Evolutionary conservation across 169 alveolate genomes (phyloP), one percentile per base, ranked within the genome.

Genomic region (Plasmodium chabaudi): DNA sequence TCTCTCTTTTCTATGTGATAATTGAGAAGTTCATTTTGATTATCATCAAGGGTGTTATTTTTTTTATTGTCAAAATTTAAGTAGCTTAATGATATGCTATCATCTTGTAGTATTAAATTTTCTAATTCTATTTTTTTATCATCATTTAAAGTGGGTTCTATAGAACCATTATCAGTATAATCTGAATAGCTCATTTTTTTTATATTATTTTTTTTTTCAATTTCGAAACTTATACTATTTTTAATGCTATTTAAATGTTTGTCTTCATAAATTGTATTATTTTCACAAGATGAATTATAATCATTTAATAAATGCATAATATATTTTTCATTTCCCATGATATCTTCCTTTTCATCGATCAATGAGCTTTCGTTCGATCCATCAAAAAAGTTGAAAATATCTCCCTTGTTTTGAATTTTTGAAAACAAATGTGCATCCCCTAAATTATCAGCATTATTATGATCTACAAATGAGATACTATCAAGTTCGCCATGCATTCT

Each of bases 261-360:
- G 7, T 75, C 88, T 15, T 75, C 88, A 64, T 65, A 51, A 0
- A 75, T 6, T 23, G 56, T 57, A 25, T 75, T 75, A n/a, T 64
- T 69, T 42, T 75, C 61, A 51, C 56, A 75, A 49, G 88, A 75
- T 0, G 65, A 42, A 42, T 75, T 75, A 17, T 75, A 63, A 17
- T 75, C 88, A 75, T 75, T 75, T 23, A 75, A 21, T 4, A 75
- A 64, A 12, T 75, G 74, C 77, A 75, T 75, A 64, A 75, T 75
- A 27, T 75, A 75, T 34, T 67, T 63, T 49, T 73, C 87, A 42
- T 75, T 63, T 0, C 21, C 67, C 51, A 75, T 47, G 0, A 47
- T 63, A 23, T 75, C 88, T 10, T 75, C 77, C 12, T 64, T 75
- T 27, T 75, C 88, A 7, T 67, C 88, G 15, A 63, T 63, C 5